phyloP scores from a whole-genome alignment of 192 early-diverging fungal species.

The Coemansia umbellata region DNA sequence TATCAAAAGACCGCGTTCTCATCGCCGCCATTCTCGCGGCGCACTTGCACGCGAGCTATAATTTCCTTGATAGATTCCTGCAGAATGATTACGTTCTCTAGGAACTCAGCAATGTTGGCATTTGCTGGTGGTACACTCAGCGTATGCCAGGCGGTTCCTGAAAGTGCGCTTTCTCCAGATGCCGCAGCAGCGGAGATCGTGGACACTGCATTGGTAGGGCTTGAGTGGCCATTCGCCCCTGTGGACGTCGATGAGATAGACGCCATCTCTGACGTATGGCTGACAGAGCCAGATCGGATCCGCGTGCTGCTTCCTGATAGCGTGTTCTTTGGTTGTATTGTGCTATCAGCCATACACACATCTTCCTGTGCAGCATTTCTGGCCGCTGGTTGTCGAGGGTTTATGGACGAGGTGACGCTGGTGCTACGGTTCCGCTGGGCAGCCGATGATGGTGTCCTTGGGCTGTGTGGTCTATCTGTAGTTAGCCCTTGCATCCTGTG shows the following conservation, averaged over 20 bases:
- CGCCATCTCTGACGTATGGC: conserved; percentile 25
- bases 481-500: neutral
- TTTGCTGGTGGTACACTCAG: conserved; percentile 42
- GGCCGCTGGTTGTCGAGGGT: neutral
- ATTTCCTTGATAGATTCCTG: conserved; percentile 93
- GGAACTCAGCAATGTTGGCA: conserved; percentile 52
- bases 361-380: neutral
- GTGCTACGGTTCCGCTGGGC: conserved; percentile 35
- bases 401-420: conserved; percentile 12
- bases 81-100: conserved; percentile 88
- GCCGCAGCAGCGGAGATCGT: neutral
- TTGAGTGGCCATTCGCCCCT: neutral
- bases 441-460: neutral
- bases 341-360: neutral
- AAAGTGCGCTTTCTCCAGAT: conserved; percentile 1
- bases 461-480: neutral
- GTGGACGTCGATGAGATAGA: conserved; percentile 20
- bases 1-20: conserved; percentile 42
- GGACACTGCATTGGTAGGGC: neutral
- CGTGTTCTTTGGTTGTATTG: neutral
- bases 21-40: conserved; percentile 72
- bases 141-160: conserved; percentile 21
- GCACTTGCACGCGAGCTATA: conserved; percentile 75
- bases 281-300: conserved; percentile 23
- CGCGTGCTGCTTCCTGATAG: conserved; percentile 1